phyloP scores from a whole-genome alignment of 1,139 yeast species.

The Spathaspora sp. region DNA sequence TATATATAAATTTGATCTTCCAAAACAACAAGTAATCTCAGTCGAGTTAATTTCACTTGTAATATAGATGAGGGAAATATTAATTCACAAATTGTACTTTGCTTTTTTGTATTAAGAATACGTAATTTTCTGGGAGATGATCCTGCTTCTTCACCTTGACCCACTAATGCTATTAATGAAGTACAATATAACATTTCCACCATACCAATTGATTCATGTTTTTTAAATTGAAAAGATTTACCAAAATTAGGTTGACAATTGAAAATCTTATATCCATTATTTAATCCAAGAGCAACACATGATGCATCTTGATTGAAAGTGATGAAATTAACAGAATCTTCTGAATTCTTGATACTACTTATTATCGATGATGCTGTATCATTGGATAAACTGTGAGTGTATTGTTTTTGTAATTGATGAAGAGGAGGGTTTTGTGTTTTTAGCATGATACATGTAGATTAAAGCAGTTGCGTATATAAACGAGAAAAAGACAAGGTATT shows the following conservation, averaged over 20 bases:
- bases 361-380: slow-evolving; percentile 11
- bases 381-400: slow-evolving; percentile 8
- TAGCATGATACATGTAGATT: slow-evolving; percentile 7
- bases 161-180: slow-evolving; percentile 82
- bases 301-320: slow-evolving; percentile 90
- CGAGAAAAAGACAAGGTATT: background rate
- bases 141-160: slow-evolving; percentile 79
- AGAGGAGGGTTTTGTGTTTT: slow-evolving; percentile 11
- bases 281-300: slow-evolving; percentile 81
- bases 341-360: slow-evolving; percentile 8
- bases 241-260: slow-evolving; percentile 86
- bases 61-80: slow-evolving; percentile 84
- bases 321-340: slow-evolving; percentile 48
- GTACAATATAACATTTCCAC: slow-evolving; percentile 93
- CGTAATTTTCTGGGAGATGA: slow-evolving; percentile 80
- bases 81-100: slow-evolving; percentile 76
- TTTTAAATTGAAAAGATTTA: slow-evolving; percentile 56
- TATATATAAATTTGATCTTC: slow-evolving; percentile 87
- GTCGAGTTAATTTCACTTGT: slow-evolving; percentile 72
- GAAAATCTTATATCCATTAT: slow-evolving; percentile 77
- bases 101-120: slow-evolving; percentile 77
- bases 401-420: slow-evolving; percentile 11
- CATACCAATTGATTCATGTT: slow-evolving; percentile 62
- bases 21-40: slow-evolving; percentile 71
- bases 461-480: no score